A percentile compares a stretch with the other conserved stretches of the same genome.
phyloP scores from a whole-genome alignment of 2,329 filamentous ascomycete genomes.

The Diaporthe sp. region DNA sequence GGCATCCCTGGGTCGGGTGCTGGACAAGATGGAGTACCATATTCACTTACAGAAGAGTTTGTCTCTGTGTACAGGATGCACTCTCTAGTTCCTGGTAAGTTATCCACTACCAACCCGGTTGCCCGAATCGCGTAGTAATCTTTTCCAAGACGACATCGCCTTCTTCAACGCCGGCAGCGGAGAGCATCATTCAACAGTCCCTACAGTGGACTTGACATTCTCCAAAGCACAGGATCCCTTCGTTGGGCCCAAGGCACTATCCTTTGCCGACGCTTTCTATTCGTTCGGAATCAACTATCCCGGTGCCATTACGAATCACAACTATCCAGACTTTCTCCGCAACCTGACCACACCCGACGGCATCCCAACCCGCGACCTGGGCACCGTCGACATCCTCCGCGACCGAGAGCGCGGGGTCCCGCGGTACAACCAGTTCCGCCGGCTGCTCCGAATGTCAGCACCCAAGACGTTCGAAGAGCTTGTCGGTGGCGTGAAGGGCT shows the following conservation, averaged over 20 bases:
- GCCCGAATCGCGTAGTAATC: neutral
- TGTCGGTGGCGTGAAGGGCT: slow-evolving; percentile 53
- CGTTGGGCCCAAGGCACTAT: neutral
- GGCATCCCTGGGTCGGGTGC: slow-evolving; percentile 44
- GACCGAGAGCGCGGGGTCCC: slow-evolving; percentile 63
- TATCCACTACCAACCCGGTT: rapidly evolving
- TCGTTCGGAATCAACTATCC: slow-evolving; percentile 19
- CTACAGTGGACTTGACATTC: slow-evolving; percentile 15
- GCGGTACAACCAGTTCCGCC: slow-evolving; percentile 60
- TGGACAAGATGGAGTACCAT: slow-evolving; percentile 9
- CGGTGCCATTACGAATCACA: neutral
- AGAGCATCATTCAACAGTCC: slow-evolving; percentile 18
- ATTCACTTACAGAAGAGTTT: slow-evolving; percentile 21
- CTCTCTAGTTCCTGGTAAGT: slow-evolving; percentile 1
- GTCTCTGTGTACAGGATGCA: slow-evolving; percentile 23
- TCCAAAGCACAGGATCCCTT: slow-evolving; percentile 1
- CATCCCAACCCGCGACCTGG: slow-evolving; percentile 54
- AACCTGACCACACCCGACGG: slow-evolving; percentile 6
- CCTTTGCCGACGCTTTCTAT: slow-evolving; percentile 11
- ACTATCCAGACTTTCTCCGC: slow-evolving; percentile 8
- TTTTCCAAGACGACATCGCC: neutral
- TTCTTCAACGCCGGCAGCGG: neutral
- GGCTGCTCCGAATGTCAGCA: slow-evolving; percentile 56
- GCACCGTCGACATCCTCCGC: slow-evolving; percentile 61
- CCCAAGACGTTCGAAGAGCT: slow-evolving; percentile 56